Base-by-base conservation (phyloP, 768 basidiomycete species). In the Paxillus involutus region DNA sequence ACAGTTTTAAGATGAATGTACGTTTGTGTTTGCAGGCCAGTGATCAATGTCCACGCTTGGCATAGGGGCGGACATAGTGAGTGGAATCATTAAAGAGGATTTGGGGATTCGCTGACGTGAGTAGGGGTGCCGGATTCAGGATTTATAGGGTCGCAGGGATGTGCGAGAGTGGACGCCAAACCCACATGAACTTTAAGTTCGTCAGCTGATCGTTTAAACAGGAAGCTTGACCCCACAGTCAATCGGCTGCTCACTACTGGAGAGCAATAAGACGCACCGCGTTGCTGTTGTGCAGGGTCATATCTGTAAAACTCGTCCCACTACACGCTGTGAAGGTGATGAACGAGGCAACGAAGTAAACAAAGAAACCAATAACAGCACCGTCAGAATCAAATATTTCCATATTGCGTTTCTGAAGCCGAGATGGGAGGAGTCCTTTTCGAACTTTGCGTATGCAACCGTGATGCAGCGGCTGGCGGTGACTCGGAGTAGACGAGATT, bases 281-380 rank as follows among this genome's bases (percentile, higher is more conserved):
- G 45, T 46, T 33, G 29, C 45, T 13, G 45, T 6, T 46, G 10
- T 12, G 16, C 19, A 16, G 33, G 45, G 17, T 46, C 30, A 19
- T 32, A 46, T 46, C 45, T 46, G 45, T 46, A 46, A 17, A 46
- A 46, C 17, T 46, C 29, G 45, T 46, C 33, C 45, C 45, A 46
- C 33, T 46, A 9, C 17, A 35, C 29, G 45, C 42, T 46, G 45
- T 46, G 30, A 46, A 30, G 21, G 21, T 21, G 30, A 30, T 29
- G 10, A 46, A 30, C 14, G 33, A 26, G 42, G 19, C 42, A 43
- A 1, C 16, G 30, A 21, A 35, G 7, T 10, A 35, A 46, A 6
- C 11, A 14, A 46, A 2, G 29, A 29, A 16, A 30, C n/a, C 45
- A 16, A 46, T 30, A 10, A 46, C 26, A 46, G 29, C 29, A 46